A percentile compares a stretch with the other conserved stretches of the same genome.
Conservation (phyloP, 768 basidiomycete genomes). For the Lactarius quietus region DNA sequence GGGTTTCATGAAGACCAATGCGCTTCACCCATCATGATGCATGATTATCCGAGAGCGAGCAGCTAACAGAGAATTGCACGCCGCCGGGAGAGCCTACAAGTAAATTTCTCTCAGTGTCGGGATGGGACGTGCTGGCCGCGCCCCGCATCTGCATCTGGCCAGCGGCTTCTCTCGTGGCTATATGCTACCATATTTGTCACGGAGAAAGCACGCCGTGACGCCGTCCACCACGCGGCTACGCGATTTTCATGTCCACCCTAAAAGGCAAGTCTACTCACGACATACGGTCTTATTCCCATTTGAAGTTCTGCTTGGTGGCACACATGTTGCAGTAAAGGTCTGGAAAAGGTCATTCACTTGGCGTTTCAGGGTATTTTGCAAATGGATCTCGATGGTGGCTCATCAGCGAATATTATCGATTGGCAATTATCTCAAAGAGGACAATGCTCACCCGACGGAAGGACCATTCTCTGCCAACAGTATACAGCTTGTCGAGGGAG, state of each 20-base stretch:
- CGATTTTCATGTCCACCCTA: slow-evolving; percentile 3
- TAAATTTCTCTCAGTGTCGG: neutral
- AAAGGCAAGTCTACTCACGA: slow-evolving; percentile 7
- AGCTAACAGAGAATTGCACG: neutral
- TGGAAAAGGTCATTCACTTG: neutral
- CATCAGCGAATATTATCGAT: neutral
- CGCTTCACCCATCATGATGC: neutral
- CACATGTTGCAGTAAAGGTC: neutral
- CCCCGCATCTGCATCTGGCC: neutral
- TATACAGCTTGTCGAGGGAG: slow-evolving; percentile 10
- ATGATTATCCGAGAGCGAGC: neutral
- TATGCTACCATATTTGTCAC: neutral
- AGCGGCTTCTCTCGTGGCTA: neutral
- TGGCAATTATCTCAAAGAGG: neutral
- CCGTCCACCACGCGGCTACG: neutral
- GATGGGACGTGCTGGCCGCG: neutral
- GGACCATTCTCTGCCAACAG: neutral
- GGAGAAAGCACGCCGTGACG: slow-evolving; percentile 1
- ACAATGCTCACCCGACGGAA: neutral
- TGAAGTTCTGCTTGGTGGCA: neutral
- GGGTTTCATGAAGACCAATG: neutral
- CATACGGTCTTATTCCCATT: neutral
- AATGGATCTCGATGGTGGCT: neutral
- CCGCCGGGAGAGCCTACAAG: neutral
- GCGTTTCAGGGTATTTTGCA: neutral